Percentiles rank a stretch among this genome's conserved stretches.
phyloP scores from a whole-genome alignment of 108 stramenopile genomes.

The Fragilariopsis cylindrus region DNA sequence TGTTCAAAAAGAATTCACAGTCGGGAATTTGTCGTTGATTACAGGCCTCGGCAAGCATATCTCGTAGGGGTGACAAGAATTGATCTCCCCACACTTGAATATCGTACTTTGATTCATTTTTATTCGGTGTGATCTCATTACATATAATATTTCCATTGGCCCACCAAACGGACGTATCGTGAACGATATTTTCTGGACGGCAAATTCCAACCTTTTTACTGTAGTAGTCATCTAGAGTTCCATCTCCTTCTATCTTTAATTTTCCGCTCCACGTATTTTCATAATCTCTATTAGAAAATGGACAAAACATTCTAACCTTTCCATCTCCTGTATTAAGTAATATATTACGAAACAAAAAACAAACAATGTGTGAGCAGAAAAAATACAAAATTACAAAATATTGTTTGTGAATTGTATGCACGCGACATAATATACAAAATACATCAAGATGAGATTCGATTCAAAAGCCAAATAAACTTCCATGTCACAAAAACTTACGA shows the following conservation, averaged over 20 bases:
- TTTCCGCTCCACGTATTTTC: constrained; percentile 86
- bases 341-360: constrained; percentile 75
- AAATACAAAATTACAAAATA: no score
- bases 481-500: constrained; percentile 23
- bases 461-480: no score
- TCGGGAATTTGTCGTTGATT: constrained; percentile 87
- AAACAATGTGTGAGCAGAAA: no score
- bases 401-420: no score
- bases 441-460: no score
- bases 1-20: constrained; percentile 99
- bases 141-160: constrained; percentile 99
- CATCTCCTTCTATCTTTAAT: constrained; percentile 79
- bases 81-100: constrained; percentile 92
- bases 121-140: constrained; percentile 88
- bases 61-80: constrained; percentile 91
- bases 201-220: constrained; percentile 74
- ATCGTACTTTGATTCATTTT: constrained; percentile 76
- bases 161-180: constrained; percentile 95
- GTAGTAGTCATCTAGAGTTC: constrained; percentile 86
- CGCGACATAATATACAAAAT: no score
- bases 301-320: constrained; percentile 91
- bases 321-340: constrained; percentile 14
- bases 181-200: constrained; percentile 92
- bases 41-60: constrained; percentile 96
- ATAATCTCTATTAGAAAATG: constrained; percentile 92